Evolutionary conservation across 179 eudicot genomes (phyloP), one percentile per base, ranked within the genome.

Genomic region (Heliamphora pulchella): DNA sequence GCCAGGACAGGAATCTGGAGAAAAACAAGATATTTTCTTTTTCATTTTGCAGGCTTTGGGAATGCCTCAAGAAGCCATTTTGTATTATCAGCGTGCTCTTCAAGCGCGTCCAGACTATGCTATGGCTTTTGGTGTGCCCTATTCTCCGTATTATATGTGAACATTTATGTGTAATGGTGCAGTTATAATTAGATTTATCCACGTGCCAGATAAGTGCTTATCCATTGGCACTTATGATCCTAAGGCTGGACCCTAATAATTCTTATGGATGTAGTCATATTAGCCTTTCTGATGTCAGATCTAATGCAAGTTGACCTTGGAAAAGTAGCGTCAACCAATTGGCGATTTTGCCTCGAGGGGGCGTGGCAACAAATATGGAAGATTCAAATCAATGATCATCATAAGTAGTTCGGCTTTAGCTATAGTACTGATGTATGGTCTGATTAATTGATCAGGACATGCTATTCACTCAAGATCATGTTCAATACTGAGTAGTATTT

Each of bases 51-150:
- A 96, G 99, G 92, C 97, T 81, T 83, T 94, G 82, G 92, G 99
- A 80, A 90, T 94, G 97, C 90, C 91, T 79, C 94, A 92, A 76
- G 99, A 96, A 79, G 98, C 99, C 78, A 87, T 94, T 51, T 79
- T 84, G 76, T 96, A 97, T 66, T 96, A 88, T 83, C 97, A 96
- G 83, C 94, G 89, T 74, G 91, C 91, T 78, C 86, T 96, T 83
- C 99, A 91, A 83, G 86, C 87, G 55, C 92, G 92, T 41, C 98
- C 99, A 68, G 98, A 91, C 69, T 89, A 84, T 86, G 93, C 99
- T 59, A 87, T 91, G 86, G 99, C 93, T 77, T 89, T 89, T 80
- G 98, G 99, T 96, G 84, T 90, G 95, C 67, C 62, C 17, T 13
- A 10, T 20, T 61, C 13, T 46, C 53, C 61, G 54, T 76, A 22